These are phyloP conservation scores for Calocera cornea DNA, from an alignment of 768 basidiomycete species.

Conservation along the genomic window DNA sequence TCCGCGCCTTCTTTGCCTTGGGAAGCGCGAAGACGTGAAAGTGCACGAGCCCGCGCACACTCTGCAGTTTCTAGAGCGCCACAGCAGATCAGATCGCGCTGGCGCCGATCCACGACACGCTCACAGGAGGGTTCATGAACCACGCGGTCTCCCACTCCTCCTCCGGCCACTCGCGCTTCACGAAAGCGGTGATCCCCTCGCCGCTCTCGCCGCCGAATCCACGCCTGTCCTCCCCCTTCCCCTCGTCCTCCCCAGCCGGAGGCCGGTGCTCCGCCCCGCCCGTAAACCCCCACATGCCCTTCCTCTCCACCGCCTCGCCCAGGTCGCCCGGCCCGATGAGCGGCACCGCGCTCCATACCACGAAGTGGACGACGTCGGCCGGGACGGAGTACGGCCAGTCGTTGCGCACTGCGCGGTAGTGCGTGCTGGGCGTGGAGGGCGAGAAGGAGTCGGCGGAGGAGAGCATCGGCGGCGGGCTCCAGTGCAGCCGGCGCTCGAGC, in stretches of 20 bases:
- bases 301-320: slow-evolving; percentile 42
- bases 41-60: slow-evolving; percentile 66
- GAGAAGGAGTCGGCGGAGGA: slow-evolving; percentile 9
- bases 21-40: slow-evolving; percentile 72
- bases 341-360: slow-evolving; percentile 67
- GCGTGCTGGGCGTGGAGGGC: slow-evolving; percentile 22
- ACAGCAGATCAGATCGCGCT: neutral
- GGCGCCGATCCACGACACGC: no score
- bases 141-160: slow-evolving; percentile 78
- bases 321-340: slow-evolving; percentile 30
- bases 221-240: slow-evolving; percentile 31
- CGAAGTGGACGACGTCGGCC: slow-evolving; percentile 52
- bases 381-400: slow-evolving; percentile 89
- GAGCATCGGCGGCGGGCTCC: slow-evolving; percentile 34
- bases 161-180: slow-evolving; percentile 54
- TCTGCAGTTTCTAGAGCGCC: slow-evolving; percentile 55
- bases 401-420: slow-evolving; percentile 67
- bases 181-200: slow-evolving; percentile 29
- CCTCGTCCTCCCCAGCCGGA: slow-evolving; percentile 36
- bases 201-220: slow-evolving; percentile 15
- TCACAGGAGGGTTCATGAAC: slow-evolving; percentile 80
- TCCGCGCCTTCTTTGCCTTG: slow-evolving; percentile 22
- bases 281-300: slow-evolving; percentile 76
- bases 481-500: slow-evolving; percentile 52
- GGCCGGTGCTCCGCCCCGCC: slow-evolving; percentile 34